Base-by-base conservation (phyloP, 208 protist genomes). In the Porcisia hertigi region DNA sequence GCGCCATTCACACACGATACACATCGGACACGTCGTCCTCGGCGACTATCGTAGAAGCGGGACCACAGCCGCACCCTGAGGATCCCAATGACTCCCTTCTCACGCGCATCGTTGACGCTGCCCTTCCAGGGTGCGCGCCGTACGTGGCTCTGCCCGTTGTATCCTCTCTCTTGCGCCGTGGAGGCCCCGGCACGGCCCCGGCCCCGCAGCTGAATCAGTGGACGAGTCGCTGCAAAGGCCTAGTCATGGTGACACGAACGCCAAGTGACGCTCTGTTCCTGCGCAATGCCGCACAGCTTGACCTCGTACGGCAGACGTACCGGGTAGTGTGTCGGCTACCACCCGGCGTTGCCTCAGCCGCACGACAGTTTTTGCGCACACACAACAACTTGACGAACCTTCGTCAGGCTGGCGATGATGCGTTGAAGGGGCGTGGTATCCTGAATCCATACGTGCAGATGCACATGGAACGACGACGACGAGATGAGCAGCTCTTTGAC, bases 241-340 rank as follows among this genome's bases (percentile, higher is more conserved):
- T 92, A 0, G 81, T 87, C 25, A 71, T 95, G 34, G 69, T 93
- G n/a, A 80, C 86, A 6, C 47, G 54, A 23, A 77, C 78, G 8
- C 77, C 73, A 6, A 77, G 79, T 20, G 87, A 91, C 23, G 86
- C 89, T 20, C 62, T 88, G 34, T 86, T 94, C 73, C 30, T 97
- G 14, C 88, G 90, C 14, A 92, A 95, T 43, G 81, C 83, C 45
- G 80, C 79, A 39, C 88, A 86, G 60, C 72, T 94, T 43, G 86
- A 84, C 16, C 67, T 96, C 7, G 88, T 96, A 60, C 85, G 83
- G 25, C 76, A 64, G 54, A 82, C 83, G 5, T 94, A 90, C 63
- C 88, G 88, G 23, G 92, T 96, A 36, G 64, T 94, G 59, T 92
- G 88, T 57, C 84, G 80, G 9, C 76, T 96, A 20, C 92, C 92